Base-by-base conservation (phyloP, 805 yeast species). In the Blastobotrys attinorum region DNA sequence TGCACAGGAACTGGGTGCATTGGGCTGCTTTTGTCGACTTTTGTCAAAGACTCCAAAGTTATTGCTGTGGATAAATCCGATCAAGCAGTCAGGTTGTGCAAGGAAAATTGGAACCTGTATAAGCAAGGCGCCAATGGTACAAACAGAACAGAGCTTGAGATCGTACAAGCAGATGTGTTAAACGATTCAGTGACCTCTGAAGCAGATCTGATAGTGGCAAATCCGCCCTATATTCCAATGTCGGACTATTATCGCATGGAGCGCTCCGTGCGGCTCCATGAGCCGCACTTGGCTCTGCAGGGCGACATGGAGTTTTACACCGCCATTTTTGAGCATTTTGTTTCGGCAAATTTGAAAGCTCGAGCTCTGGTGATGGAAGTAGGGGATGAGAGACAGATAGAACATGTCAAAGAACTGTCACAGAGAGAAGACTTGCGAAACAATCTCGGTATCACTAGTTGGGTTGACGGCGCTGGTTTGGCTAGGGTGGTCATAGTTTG, bases 1-100 rank as follows among this genome's bases (percentile, higher is more conserved):
- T 88, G 96, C 51, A 76, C 95, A 0, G 97, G 97, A 0, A 69
- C 90, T 0, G 98, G 97, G 0, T 90, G 97, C 58, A 75, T 92
- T 21, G 80, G 87, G 0, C 62, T 87, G 22, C 55, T 73, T 3
- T 46, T 84, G 17, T 65, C 68, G 1, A 54, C 60, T 10, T 54
- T 59, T 20, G 35, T 65, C 8, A 47, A 53, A 2, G 33, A 43
- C 11, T 40, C 51, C 16, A 34, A 46, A 25, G 58, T 76, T 1
- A 47, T 47, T 3, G 88, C 79, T 0, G 59, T 78, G 2, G 96
- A 87, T 54, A 56, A 76, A 1, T 79, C 83, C 3, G 50, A 54
- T 0, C 53, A 53, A 2, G 89, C 95, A 0, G 46, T 80, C 0
- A 49, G 49, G 0, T 56, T 83, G n/a, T 72, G 87, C 0, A 38